These are phyloP conservation scores for Amylostereum areolatum DNA, from an alignment of 1,284 basidiomycete species.

Conservation along the genomic window DNA sequence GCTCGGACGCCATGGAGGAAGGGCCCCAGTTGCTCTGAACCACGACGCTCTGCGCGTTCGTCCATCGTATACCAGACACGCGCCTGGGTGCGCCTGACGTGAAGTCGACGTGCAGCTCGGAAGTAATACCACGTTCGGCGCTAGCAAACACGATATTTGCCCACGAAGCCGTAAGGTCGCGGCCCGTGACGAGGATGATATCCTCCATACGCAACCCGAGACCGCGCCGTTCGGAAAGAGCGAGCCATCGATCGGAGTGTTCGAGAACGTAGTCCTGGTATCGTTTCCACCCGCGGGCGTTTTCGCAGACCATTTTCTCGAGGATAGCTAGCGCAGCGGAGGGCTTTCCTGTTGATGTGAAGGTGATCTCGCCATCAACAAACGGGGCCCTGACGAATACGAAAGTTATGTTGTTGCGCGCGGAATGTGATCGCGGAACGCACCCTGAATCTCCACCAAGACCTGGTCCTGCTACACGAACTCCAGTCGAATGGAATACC, in stretches of 20 bases:
- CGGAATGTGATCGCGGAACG: too few relatives aligned
- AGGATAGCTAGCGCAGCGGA: conserved; percentile 9
- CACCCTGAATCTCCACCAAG: too few relatives aligned
- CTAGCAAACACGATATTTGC: conserved; percentile 9
- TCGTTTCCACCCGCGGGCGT: conserved; percentile 1
- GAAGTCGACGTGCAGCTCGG: not conserved
- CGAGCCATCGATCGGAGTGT: conserved; percentile 11
- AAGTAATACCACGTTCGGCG: conserved; percentile 1
- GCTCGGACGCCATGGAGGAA: not conserved
- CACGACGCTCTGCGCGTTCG: conserved; percentile 6
- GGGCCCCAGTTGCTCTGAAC: not conserved
- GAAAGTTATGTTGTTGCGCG: too few relatives aligned
- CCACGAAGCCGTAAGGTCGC: conserved; percentile 10
- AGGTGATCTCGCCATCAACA: too few relatives aligned
- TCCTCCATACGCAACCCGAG: conserved; percentile 8
- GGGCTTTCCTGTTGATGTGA: conserved; percentile 1
- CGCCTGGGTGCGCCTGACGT: not conserved
- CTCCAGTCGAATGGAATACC: too few relatives aligned
- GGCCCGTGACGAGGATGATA: conserved; percentile 10
- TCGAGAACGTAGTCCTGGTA: conserved; percentile 10
- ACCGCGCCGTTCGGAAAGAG: not conserved
- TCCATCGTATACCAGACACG: conserved; percentile 2
- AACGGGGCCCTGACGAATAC: too few relatives aligned
- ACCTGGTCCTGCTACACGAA: too few relatives aligned
- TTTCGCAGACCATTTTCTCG: not conserved